phyloP scores from a whole-genome alignment of 2,329 filamentous ascomycete species.

The Dactylellina cionopaga region DNA sequence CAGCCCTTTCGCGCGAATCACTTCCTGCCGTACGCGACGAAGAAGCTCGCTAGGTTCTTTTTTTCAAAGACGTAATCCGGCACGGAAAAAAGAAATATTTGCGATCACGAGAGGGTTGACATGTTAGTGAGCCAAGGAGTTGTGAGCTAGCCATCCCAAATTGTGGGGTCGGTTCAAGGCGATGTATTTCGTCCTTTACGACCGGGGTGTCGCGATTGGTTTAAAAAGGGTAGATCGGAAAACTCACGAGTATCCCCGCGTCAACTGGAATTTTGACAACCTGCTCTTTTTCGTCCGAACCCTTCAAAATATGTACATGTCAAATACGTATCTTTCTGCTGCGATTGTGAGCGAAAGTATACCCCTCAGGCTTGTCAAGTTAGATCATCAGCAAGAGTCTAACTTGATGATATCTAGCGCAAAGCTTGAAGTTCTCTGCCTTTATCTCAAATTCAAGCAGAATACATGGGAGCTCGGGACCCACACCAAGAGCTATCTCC shows the following conservation, averaged over 20 bases:
- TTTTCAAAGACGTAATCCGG: conserved; percentile 41
- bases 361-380: conserved; percentile 17
- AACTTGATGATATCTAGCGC: conserved; percentile 36
- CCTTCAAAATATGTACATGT: conserved; percentile 21
- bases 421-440: conserved; percentile 7
- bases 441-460: background rate
- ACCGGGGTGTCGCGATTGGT: conserved; percentile 10
- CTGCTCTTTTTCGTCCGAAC: conserved; percentile 44
- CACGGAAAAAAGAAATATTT: conserved; percentile 42
- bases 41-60: conserved; percentile 15
- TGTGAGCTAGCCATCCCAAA: conserved; percentile 15
- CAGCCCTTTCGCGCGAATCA: conserved; percentile 47
- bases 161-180: conserved; percentile 37
- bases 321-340: conserved; percentile 8
- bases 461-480: conserved; percentile 43
- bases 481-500: conserved; percentile 43
- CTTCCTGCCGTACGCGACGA: conserved; percentile 45
- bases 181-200: conserved; percentile 3
- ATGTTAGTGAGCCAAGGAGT: conserved; percentile 44
- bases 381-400: background rate
- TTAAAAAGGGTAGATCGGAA: background rate
- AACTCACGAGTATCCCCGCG: conserved; percentile 7
- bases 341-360: conserved; percentile 12
- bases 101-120: conserved; percentile 49
- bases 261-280: conserved; percentile 28